Base-by-base conservation (phyloP, 2,329 filamentous ascomycete genomes). In the Metarhizium sp. region DNA sequence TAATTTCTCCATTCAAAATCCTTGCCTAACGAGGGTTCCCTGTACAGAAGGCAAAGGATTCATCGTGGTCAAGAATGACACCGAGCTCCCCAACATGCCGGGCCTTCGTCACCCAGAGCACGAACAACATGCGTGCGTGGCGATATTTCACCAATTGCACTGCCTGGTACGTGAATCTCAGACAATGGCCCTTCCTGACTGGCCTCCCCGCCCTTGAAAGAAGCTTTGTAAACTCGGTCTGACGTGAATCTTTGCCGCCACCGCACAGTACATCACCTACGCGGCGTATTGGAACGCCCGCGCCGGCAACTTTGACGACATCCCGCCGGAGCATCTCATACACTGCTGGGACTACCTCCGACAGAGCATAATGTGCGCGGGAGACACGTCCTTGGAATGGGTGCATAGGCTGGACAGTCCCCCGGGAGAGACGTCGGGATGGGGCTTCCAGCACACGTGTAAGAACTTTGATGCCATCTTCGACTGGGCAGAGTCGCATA, bases 271-370 rank as follows among this genome's bases (percentile, higher is more conserved):
- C 48, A 55, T 55, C 50, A 52, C 53, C 2, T 53, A 53, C 14
- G 49, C 48, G 13, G 57, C 50, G 10, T 59, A 57, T 32, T 59
- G 52, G 50, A 51, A 51, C 20, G 57, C 57, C 4, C 52, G 50
- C 11, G 43, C n/a, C 4, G 72, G 57, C 25, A 55, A 57, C 18
- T 20, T 52, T 14, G 49, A 57, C n/a, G 49, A 53, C 14, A 18
- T 34, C 5, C 20, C 25, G 16, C 48, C 50, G 30, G 49, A 25
- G 71, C 74, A 77, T 63, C 73, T 77, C 67, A 71, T 73, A 53
- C 75, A 77, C 66, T 77, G 75, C 67, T 74, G 76, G 62, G 71
- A 73, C 60, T 77, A 77, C 62, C 70, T 77, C 64, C 67, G 75
- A 11, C 72, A 77, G 62, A 72, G 72, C 43, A 72, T 77, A 57